These are phyloP conservation scores for Bretschneidera sinensis DNA, from an alignment of 345 rosid species.

Conservation along the genomic window DNA sequence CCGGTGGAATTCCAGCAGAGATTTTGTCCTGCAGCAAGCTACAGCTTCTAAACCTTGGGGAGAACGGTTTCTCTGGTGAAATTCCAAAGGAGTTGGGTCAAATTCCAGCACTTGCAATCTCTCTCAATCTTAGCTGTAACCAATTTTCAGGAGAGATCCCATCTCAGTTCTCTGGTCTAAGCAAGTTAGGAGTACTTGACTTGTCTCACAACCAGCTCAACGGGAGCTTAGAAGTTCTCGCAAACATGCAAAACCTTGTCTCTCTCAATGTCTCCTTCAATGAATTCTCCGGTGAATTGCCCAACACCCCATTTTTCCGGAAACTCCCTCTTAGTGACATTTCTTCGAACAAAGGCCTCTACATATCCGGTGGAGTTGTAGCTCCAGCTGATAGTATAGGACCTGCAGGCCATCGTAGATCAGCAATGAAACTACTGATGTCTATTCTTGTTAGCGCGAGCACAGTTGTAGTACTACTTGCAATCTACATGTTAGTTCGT, in stretches of 20 bases:
- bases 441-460: slow-evolving; percentile 61
- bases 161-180: slow-evolving; percentile 59
- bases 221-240: slow-evolving; percentile 60
- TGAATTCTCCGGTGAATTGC: slow-evolving; percentile 80
- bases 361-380: slow-evolving; percentile 35
- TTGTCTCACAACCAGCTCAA: slow-evolving; percentile 69
- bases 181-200: slow-evolving; percentile 68
- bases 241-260: slow-evolving; percentile 76
- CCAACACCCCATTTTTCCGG: slow-evolving; percentile 70
- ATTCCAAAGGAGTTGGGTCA: slow-evolving; percentile 78
- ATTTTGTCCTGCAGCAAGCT: slow-evolving; percentile 66
- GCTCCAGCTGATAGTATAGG: slow-evolving; percentile 38
- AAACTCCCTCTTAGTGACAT: slow-evolving; percentile 77
- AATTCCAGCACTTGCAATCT: slow-evolving; percentile 67
- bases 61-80: slow-evolving; percentile 63
- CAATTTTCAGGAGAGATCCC: slow-evolving; percentile 70
- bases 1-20: slow-evolving; percentile 68
- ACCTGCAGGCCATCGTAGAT: slow-evolving; percentile 27
- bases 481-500: slow-evolving; percentile 53
- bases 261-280: slow-evolving; percentile 89
- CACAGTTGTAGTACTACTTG: slow-evolving; percentile 52
- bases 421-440: slow-evolving; percentile 54
- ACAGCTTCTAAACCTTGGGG: slow-evolving; percentile 68
- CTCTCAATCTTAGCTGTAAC: slow-evolving; percentile 87
- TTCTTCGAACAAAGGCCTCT: slow-evolving; percentile 63